Evolutionary conservation across 2,329 filamentous ascomycete genomes (phyloP).

Genomic region (Clonostachys byssicola): DNA sequence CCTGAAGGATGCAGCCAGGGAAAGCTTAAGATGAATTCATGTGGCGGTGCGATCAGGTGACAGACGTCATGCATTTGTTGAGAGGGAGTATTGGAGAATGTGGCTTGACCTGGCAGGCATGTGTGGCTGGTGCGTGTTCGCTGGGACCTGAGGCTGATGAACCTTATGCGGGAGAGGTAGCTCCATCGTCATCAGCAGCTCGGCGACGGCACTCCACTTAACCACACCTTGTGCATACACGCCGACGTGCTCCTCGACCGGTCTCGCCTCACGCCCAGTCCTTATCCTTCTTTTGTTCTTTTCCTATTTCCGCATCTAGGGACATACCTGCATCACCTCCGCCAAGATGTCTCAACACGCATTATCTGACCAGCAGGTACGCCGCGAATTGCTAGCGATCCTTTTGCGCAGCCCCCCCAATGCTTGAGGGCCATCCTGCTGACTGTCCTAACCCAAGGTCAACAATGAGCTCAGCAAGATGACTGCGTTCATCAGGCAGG

Average conservation of each 20-base stretch:
- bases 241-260: background rate
- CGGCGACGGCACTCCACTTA: background rate
- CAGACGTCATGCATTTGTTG: too few species aligned
- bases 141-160: too few species aligned
- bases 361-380: constrained; percentile 95
- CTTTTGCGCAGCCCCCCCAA: too few species aligned
- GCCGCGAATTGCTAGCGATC: constrained; percentile 6
- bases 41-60: too few species aligned
- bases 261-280: background rate
- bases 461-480: constrained; percentile 99
- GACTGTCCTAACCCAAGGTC: constrained; percentile 55
- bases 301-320: constrained; percentile 2
- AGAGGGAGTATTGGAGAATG: too few species aligned
- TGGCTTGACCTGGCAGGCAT: too few species aligned
- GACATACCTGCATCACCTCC: constrained; percentile 10
- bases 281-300: background rate
- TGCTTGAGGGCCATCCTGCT: background rate
- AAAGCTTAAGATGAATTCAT: too few species aligned
- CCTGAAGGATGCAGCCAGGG: too few species aligned
- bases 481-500: constrained; percentile 99
- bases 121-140: too few species aligned
- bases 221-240: background rate
- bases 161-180: background rate
- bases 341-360: constrained; percentile 90
- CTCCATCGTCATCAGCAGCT: background rate